Evolutionary conservation across 2,329 filamentous ascomycete species (phyloP).

Genomic region (Beauveria rudraprayagi): DNA sequence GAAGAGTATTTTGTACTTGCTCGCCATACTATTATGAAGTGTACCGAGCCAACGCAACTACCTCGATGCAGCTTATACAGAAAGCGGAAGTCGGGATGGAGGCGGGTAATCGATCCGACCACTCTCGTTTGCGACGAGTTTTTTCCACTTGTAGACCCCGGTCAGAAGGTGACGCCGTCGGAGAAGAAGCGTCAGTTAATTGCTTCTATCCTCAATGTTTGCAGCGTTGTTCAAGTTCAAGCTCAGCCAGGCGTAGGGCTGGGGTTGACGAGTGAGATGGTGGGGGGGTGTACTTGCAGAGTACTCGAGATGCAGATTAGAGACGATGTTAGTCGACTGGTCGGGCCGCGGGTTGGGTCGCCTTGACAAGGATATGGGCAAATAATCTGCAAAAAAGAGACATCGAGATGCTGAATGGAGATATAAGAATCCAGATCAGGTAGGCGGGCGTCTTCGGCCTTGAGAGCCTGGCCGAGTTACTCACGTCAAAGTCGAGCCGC

Average conservation of each 20-base stretch:
- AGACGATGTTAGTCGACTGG: slow-evolving; percentile 1
- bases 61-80: slow-evolving; percentile 3
- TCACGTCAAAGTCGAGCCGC: background rate
- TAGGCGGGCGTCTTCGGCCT: background rate
- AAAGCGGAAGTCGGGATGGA: background rate
- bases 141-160: slow-evolving; percentile 6
- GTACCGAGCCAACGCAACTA: slow-evolving; percentile 7
- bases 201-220: slow-evolving; percentile 6
- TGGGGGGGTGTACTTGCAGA: slow-evolving; percentile 3
- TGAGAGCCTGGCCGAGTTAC: background rate
- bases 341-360: slow-evolving; percentile 4
- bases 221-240: background rate
- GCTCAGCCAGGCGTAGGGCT: background rate
- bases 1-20: background rate
- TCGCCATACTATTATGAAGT: slow-evolving; percentile 5
- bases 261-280: background rate
- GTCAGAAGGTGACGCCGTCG: background rate
- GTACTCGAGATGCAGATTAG: background rate
- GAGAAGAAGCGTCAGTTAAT: background rate
- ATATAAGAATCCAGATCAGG: slow-evolving; percentile 9
- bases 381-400: background rate
- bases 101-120: background rate
- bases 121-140: background rate
- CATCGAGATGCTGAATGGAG: background rate
- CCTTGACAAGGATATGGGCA: background rate